A percentile compares a stretch with the other conserved stretches of the same genome.
Conservation (phyloP, 192 early-diverging fungal species). For the Lobosporangium transversale region DNA sequence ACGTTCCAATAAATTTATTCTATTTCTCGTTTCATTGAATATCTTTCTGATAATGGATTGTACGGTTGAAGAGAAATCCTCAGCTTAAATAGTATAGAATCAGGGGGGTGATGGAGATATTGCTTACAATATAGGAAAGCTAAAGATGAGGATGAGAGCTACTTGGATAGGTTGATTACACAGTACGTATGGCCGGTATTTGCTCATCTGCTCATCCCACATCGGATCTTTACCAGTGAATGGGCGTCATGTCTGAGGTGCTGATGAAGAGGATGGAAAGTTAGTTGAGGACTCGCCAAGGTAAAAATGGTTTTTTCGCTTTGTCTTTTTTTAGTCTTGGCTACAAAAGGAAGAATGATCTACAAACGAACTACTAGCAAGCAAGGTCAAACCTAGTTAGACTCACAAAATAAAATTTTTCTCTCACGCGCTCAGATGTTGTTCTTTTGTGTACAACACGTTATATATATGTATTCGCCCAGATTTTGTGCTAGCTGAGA, state of each 20-base stretch:
- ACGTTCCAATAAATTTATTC: too few relatives aligned
- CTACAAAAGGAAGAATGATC: conserved; percentile 35
- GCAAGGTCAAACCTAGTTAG: too few relatives aligned
- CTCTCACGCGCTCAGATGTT: too few relatives aligned
- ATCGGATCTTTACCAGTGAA: conserved; percentile 46
- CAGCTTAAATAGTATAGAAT: too few relatives aligned
- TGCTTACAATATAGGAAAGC: background rate
- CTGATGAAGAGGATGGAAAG: background rate
- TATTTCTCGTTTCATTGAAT: too few relatives aligned
- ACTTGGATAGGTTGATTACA: conserved; percentile 29
- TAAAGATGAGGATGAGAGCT: conserved; percentile 6
- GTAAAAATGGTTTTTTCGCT: background rate
- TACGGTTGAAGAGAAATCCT: too few relatives aligned
- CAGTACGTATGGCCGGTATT: conserved; percentile 46
- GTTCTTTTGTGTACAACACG: too few relatives aligned
- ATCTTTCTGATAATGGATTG: too few relatives aligned
- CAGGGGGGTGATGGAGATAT: too few relatives aligned
- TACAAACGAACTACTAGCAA: conserved; percentile 50
- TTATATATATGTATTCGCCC: too few relatives aligned
- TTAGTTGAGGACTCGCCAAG: conserved; percentile 9
- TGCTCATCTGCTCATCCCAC: conserved; percentile 37
- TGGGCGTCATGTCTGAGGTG: conserved; percentile 14
- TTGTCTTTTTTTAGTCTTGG: conserved; percentile 18
- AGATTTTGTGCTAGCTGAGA: too few relatives aligned
- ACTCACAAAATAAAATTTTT: too few relatives aligned